Evolutionary conservation across 805 yeast species (phyloP), one percentile per base, ranked within the genome.

Genomic region (Sugiyamaella smithiae): DNA sequence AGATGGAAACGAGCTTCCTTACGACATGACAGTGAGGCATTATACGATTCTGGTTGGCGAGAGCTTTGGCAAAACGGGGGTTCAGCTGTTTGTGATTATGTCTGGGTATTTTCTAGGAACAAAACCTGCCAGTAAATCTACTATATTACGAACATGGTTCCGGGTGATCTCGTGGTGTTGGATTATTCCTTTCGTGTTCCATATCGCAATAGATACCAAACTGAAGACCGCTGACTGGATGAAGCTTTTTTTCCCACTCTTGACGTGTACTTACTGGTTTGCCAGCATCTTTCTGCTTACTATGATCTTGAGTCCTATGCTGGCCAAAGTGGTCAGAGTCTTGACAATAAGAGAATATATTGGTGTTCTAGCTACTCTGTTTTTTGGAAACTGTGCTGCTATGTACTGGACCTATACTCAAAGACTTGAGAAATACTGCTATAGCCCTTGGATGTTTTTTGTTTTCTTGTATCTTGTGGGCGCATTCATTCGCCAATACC

Each of bases 1-100:
- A n/a, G 42, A 36, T 5, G 33, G 33, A 11, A 28, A 35, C 32
- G 11, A n/a, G 5, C n/a, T 26, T 7, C 35, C 40, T 9, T 36
- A 26, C 26, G 19, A n/a, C 12, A 16, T 42, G 37, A 20, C 43
- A 11, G 4, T 25, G 1, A 8, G 29, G 14, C 43, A 40, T 16
- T 40, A 22, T 5, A 8, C 22, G 16, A 16, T 42, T n/a, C 16
- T 42, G 5, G 12, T 28, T 16, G 24, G n/a, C 16, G 16, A 25
- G 19, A 36, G 48, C 24, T 12, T 17, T 2, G 48, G 48, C n/a
- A 45, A 45, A 17, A 35, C 25, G 20, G 48, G 48, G 4, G 48
- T 45, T 7, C 19, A 45, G 19, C 43, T 45, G 24, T 45, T 45
- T 25, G 36, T 45, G 43, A 45, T 45, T 17, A n/a, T 45, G 25